Base-by-base conservation (phyloP, 805 yeast genomes). In the Yarrowia porcina region DNA sequence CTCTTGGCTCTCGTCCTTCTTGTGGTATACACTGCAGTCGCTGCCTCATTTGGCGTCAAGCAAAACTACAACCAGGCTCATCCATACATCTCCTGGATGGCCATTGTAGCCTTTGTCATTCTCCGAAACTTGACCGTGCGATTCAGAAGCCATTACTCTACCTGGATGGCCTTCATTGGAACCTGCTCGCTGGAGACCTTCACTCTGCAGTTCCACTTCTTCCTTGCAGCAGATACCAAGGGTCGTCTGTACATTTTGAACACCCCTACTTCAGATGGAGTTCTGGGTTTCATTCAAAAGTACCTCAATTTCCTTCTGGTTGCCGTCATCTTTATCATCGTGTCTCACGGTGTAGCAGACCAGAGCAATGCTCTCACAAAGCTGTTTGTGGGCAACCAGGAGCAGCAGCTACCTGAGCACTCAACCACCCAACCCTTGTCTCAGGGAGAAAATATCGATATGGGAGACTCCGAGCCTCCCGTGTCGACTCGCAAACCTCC, bases 171-270 rank as follows among this genome's bases (percentile, higher is more conserved):
- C 7, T 68, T 69, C 66, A 57, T 68, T 18, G 70, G 70, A 13
- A 60, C 65, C 6, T 66, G 68, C 60, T 68, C 70, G 21, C 63
- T 68, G 32, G 70, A 68, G 57, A 68, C 70, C 10, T 68, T 68
- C 57, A 68, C 69, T 21, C 63, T 68, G 33, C 70, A 68, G 47
- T 68, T 68, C 39, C 70, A 68, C 44, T 67, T 68, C 28, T 68
- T 69, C 68, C 61, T 68, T 67, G 70, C 70, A 17, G 70, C 68
- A 8, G 70, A 68, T 36, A 67, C 70, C 15, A 64, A 63, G 17
- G 70, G 70, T 5, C 45, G 49, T 3, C 52, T 63, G n/a, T 57
- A 57, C 41, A 63, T 63, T 44, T 17, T 63, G 15, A 17, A 21
- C 44, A 63, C 61, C 21, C 61, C 61, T 4, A 39, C 61, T 5